A percentile compares a stretch with the other conserved stretches of the same genome.
Conservation (phyloP, 257 asterid species). For the Eucommia ulmoides region DNA sequence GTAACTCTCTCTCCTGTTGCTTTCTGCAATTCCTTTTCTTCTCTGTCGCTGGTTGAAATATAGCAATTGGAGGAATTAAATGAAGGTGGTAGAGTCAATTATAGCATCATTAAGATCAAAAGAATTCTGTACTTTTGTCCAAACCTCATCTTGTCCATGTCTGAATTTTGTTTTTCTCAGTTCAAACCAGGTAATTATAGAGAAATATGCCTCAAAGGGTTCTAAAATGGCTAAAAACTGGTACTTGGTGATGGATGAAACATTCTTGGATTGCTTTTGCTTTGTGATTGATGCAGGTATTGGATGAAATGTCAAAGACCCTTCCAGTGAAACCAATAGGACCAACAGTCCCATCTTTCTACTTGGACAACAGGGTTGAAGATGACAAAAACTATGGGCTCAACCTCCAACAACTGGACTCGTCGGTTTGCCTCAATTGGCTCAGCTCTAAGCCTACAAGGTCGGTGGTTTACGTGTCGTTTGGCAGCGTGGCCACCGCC, state of each 20-base stretch:
- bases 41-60: too few species aligned
- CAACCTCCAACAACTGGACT: conserved; percentile 32
- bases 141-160: background rate
- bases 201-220: too few species aligned
- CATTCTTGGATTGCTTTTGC: background rate
- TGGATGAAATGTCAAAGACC: conserved; percentile 37
- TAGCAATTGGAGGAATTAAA: too few species aligned
- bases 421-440: conserved; percentile 31
- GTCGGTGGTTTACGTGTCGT: conserved; percentile 61
- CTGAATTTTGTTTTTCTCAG: background rate
- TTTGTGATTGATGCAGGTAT: conserved; percentile 19
- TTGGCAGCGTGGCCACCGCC: conserved; percentile 58
- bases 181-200: too few species aligned
- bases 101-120: too few species aligned
- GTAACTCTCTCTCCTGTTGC: too few species aligned
- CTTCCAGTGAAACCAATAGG: conserved; percentile 46
- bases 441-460: conserved; percentile 35
- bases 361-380: conserved; percentile 40
- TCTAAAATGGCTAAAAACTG: too few species aligned
- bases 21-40: background rate
- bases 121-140: background rate
- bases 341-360: conserved; percentile 62
- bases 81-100: too few species aligned
- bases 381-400: conserved; percentile 39
- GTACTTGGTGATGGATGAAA: too few species aligned